Conservation (phyloP, 176 grass and related monocot species). For the Triticum dicoccoides region DNA sequence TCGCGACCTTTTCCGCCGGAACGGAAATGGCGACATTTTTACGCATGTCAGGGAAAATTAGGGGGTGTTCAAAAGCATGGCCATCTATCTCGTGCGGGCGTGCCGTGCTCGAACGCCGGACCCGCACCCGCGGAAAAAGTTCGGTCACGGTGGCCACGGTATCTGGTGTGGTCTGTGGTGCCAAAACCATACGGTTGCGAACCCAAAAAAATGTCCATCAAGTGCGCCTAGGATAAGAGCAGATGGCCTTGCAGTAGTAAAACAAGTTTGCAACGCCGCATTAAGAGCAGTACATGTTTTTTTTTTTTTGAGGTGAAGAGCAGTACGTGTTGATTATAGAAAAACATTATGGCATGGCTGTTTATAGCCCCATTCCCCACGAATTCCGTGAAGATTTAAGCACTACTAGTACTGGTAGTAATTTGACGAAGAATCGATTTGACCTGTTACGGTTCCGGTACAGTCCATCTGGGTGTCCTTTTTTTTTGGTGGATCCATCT, state of each 20-base stretch:
- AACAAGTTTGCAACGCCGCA: neutral
- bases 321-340: too few relatives aligned
- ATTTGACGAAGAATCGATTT: too few relatives aligned
- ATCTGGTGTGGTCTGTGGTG: neutral
- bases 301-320: too few relatives aligned
- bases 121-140: neutral
- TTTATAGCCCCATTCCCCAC: neutral
- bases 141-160: neutral
- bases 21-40: neutral
- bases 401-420: too few relatives aligned
- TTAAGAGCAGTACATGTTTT: too few relatives aligned
- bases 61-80: neutral
- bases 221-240: neutral
- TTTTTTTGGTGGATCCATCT: too few relatives aligned
- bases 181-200: neutral
- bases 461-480: neutral
- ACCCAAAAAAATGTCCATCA: neutral
- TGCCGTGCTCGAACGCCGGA: neutral
- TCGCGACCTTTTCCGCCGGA: neutral
- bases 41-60: neutral
- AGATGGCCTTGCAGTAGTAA: neutral
- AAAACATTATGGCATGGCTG: too few relatives aligned
- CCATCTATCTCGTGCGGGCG: too few relatives aligned
- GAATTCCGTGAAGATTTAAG: neutral
- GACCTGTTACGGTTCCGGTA: neutral